phyloP scores from a whole-genome alignment of 2,329 filamentous ascomycete species.

The Aspergillus cejpii region DNA sequence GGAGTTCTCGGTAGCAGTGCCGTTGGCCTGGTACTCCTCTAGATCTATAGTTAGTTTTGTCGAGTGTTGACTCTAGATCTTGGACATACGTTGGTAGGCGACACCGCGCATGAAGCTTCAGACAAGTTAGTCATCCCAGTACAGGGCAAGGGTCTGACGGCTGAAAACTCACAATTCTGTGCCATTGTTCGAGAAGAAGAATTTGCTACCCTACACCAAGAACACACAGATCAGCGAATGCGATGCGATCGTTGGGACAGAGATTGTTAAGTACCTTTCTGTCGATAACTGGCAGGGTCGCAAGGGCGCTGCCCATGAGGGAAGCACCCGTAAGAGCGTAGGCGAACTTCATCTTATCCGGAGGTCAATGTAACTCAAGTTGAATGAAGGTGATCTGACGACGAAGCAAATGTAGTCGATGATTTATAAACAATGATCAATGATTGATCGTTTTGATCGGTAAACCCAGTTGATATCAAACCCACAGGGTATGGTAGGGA shows the following conservation, averaged over 20 bases:
- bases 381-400: background rate
- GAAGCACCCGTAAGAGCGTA: constrained; percentile 47
- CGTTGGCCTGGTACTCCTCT: constrained; percentile 45
- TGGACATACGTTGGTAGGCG: constrained; percentile 69
- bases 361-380: background rate
- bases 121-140: background rate
- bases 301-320: constrained; percentile 46
- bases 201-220: constrained; percentile 60
- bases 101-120: constrained; percentile 76
- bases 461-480: background rate
- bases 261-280: constrained; percentile 53
- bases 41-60: constrained; percentile 36
- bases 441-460: constrained; percentile 11
- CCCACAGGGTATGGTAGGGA: constrained; percentile 5
- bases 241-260: constrained; percentile 1
- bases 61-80: background rate
- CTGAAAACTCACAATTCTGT: constrained; percentile 56
- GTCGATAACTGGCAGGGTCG: constrained; percentile 51
- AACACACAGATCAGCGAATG: constrained; percentile 2
- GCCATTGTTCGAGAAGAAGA: constrained; percentile 80
- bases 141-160: background rate
- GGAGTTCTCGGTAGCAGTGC: constrained; percentile 32
- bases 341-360: constrained; percentile 51
- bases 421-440: constrained; percentile 4
- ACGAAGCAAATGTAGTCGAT: background rate